phyloP scores from a whole-genome alignment of 2,329 filamentous ascomycete species.

The Fusarium marasasianum region DNA sequence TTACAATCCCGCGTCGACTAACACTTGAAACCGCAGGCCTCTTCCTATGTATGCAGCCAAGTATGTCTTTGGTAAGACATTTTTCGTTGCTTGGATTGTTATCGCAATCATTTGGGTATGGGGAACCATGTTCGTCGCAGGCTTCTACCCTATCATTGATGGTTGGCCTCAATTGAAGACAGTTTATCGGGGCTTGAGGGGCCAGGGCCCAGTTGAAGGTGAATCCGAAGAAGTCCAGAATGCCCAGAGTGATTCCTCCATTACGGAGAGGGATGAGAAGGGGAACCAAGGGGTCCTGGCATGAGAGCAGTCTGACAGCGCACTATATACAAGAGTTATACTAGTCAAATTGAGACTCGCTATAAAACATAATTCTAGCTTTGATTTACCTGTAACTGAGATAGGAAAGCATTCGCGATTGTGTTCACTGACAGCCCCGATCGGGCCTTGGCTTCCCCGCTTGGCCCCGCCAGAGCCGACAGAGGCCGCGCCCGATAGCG shows the following conservation, averaged over 20 bases:
- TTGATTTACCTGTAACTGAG: rapidly evolving
- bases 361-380: no score
- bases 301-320: neutral
- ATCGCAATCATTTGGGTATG: conserved; percentile 64
- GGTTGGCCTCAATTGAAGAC: conserved; percentile 47
- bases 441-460: neutral
- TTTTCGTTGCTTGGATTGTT: conserved; percentile 61
- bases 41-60: conserved; percentile 63
- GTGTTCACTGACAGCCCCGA: neutral
- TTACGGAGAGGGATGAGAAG: neutral
- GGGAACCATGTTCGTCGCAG: conserved; percentile 59
- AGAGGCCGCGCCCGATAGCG: neutral
- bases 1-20: neutral
- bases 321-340: neutral
- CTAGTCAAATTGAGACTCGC: no score
- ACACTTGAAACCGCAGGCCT: conserved; percentile 46
- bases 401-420: neutral
- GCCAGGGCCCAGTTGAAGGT: neutral
- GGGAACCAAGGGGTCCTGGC: neutral
- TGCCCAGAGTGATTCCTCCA: neutral
- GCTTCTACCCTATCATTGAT: conserved; percentile 60
- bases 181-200: neutral
- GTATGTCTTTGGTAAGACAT: conserved; percentile 59
- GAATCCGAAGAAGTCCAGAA: neutral
- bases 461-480: neutral